Base-by-base conservation (phyloP, 2,329 filamentous ascomycete species). In the Sarocladiaceae sp. region DNA sequence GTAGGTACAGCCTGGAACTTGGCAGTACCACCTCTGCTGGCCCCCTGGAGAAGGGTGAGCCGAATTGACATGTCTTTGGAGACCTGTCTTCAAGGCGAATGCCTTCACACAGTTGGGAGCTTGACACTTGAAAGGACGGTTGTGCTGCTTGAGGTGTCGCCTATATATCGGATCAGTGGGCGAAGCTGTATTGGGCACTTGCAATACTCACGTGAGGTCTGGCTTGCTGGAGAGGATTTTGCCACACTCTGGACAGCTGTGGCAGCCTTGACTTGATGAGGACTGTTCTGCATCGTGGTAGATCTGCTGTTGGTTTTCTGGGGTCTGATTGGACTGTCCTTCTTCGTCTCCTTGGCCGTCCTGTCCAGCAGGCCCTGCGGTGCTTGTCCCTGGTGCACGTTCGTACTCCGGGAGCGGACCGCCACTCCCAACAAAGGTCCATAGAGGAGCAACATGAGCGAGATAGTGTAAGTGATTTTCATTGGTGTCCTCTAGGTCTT, bases 351-450 rank as follows among this genome's bases (percentile, higher is more conserved):
- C 36, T 7, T 46, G 29, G 12, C 54, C 40, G 36, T 57, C 49
- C 44, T 59, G 55, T 20, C 57, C 57, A 57, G 52, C 56, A 58
- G 56, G 50, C 55, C 52, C 48, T 6, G 46, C 18, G 23, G 50
- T 31, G 23, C 29, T 11, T 4, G 49, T 50, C 46, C 50, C 40
- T 15, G 29, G 15, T 25, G 51, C 48, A 29, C 50, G 39, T 4
- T 55, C 53, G 53, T 56, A 53, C 31, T 56, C 54, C 36, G 36
- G 51, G 8, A 58, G 51, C 11, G 57, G 57, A 40, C 57, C 57
- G 36, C 48, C 49, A 52, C 37, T 44, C 31, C 57, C 52, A 51
- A 44, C 26, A 36, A 51, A 35, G 12, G 48, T 25, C 54, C 56
- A 59, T 22, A 12, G 18, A 25, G 55, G 57, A 51, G 53, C 42